A percentile compares a stretch with the other conserved stretches of the same genome.
These are phyloP conservation scores for Amylostereum areolatum DNA, from an alignment of 1,284 basidiomycete species.

Conservation along the genomic window DNA sequence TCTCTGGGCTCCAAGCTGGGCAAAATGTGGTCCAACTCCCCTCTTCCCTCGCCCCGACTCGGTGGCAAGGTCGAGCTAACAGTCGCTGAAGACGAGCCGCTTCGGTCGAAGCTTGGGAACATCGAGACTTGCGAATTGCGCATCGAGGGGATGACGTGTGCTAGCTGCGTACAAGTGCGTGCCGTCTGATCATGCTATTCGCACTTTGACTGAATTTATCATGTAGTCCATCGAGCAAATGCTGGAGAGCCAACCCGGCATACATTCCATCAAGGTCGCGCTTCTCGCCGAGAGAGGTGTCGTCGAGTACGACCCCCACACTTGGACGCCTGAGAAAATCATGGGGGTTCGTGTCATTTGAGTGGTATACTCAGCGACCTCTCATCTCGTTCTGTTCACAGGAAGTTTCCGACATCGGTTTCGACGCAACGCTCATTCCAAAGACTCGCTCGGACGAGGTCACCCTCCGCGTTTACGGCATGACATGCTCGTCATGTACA, in stretches of 20 bases:
- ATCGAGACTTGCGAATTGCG: constrained; percentile 61
- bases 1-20: no score
- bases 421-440: constrained; percentile 78
- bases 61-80: constrained; percentile 26
- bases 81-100: constrained; percentile 27
- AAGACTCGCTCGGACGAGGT: constrained; percentile 57
- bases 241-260: constrained; percentile 81
- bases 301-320: constrained; percentile 78
- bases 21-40: constrained; percentile 19
- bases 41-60: constrained; percentile 15
- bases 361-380: background rate
- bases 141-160: constrained; percentile 91
- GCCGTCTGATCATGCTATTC: background rate
- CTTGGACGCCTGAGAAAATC: constrained; percentile 81
- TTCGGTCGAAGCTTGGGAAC: constrained; percentile 20
- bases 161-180: constrained; percentile 82
- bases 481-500: constrained; percentile 86
- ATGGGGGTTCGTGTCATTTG: constrained; percentile 49
- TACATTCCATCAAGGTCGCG: constrained; percentile 86
- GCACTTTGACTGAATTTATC: background rate
- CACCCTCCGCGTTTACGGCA: constrained; percentile 80
- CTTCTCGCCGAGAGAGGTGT: constrained; percentile 90
- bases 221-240: constrained; percentile 86
- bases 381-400: constrained; percentile 24
- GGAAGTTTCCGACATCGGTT: constrained; percentile 91